Evolutionary conservation across 345 rosid genomes (phyloP), one percentile per base, ranked within the genome.

Genomic region (Eucalyptus curtisii): DNA sequence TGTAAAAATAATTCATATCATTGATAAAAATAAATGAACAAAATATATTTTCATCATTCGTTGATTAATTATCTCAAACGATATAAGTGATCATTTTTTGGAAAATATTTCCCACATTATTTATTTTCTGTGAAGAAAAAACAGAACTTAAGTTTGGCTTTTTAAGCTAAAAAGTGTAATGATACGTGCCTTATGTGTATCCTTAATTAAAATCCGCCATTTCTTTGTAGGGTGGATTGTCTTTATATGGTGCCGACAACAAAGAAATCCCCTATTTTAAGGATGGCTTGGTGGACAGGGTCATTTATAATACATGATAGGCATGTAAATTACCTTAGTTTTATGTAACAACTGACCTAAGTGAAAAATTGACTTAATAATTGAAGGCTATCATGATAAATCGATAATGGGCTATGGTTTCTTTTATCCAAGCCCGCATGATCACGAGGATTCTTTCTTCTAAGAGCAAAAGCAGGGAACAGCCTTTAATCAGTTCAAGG

Each of bases 1-100:
- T 0, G 2, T 52, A 20, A 52, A 52, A 52, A 52, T 20, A 52
- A 52, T 52, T 52, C 25, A 52, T 8, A 52, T 52, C 2, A 0
- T 1, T 52, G 2, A 52, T 19, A 52, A 20, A 20, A 52, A 52
- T 20, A 52, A 52, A 7, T 52, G 2, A 52, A 1, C 0, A 0
- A 52, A 20, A 20, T 52, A 19, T 52, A 20, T 52, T 20, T 20
- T 52, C 10, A 7, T 52, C 57, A 19, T 52, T 52, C 2, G 1
- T 52, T 20, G 1, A 52, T 19, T 52, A 20, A 8, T 52, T 52
- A 20, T 52, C 25, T 52, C 57, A 52, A 52, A 8, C 0, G 5
- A 52, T 52, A 52, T 52, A 52, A 52, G 57, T 52, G 0, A 52
- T 52, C 10, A 7, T 52, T 52, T 52, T 52, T 52, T 52, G 3